Evolutionary conservation across 805 yeast genomes (phyloP), one percentile per base, ranked within the genome.

Genomic region (Henningerozyma blattae): DNA sequence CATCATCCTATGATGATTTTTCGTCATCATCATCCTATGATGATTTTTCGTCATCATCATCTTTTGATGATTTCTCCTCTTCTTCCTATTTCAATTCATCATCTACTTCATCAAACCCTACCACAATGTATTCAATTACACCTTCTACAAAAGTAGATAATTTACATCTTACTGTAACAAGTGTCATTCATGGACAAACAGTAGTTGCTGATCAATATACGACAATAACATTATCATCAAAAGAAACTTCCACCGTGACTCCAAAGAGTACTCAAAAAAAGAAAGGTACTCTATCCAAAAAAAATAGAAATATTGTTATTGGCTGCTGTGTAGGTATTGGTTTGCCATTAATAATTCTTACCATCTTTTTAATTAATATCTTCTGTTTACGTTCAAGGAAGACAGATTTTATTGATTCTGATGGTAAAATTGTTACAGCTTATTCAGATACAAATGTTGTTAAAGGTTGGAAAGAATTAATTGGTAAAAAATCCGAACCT

Each of bases 261-360:
- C 27, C 51, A 3, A 48, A 47, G n/a, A 46, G 47, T 12, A 27
- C 32, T 14, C 15, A 32, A 25, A 28, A 35, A 14, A n/a, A 30
- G 18, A 32, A 42, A 25, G 28, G 41, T 2, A 76, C 77, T 0
- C 52, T 74, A 4, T 62, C 75, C 1, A 44, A 59, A 10, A 62
- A 67, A 31, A 54, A 66, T 38, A 64, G 67, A 35, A 66, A 65
- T 38, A 64, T 77, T 29, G 72, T 77, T 18, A 65, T 76, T 36
- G 85, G 85, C 20, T 74, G 75, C 37, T 77, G 72, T 14, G 78
- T 77, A 9, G 84, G 84, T 39, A 67, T 78, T 13, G 81, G 82
- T 34, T 72, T 76, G 0, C 80, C 86, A 2, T 46, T 68, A 1
- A 48, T 75, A 1, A 30, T 54, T 5, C 38, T 38, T 2, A 26